Evolutionary conservation across 352 stramenopile genomes (phyloP), one percentile per base, ranked within the genome.

Genomic region (Stramenopiles sp.): DNA sequence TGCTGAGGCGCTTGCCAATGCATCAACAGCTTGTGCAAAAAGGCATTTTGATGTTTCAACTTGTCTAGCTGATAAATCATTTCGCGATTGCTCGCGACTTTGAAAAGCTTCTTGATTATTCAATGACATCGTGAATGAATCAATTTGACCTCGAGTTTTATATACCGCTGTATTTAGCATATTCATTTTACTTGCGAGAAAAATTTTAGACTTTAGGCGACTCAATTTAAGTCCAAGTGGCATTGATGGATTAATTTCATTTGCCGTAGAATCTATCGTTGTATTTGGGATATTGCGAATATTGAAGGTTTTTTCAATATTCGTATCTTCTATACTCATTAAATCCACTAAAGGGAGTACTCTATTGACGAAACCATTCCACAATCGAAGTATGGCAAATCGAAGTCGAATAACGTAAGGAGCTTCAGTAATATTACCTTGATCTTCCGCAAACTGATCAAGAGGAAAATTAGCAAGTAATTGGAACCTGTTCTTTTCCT

Each of bases 321-420:
- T 15, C 26, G 26, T 32, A 32, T 32, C 39, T 3, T 5, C 15
- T 19, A 29, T 19, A 24, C 15, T 4, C 39, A 43, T 24, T 4
- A 41, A 4, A 24, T 44, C 39, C 5, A 44, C 3, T 5, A 44
- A 29, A 43, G 39, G 39, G 19, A 38, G 10, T 24, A 44, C 39
- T 5, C 10, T 15, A 10, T 3, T 3, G 24, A 44, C 24, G 3
- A 24, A 29, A 3, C 29, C 19, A 17, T 44, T 44, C 5, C 38
- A 10, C 29, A 44, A 4, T 29, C 43, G 39, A 20, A 44, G 23
- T 7, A 44, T 19, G 12, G 39, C 28, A 7, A 44, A 7, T 22
- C 39, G 39, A 3, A 44, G 29, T 3, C 39, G 39, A 4, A 42
- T 19, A 4, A 4, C 37, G 4, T 21, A 6, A 6, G 6, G 6